Conservation (phyloP, 2,329 filamentous ascomycete species). For the Penicillium aurantiogriseum region DNA sequence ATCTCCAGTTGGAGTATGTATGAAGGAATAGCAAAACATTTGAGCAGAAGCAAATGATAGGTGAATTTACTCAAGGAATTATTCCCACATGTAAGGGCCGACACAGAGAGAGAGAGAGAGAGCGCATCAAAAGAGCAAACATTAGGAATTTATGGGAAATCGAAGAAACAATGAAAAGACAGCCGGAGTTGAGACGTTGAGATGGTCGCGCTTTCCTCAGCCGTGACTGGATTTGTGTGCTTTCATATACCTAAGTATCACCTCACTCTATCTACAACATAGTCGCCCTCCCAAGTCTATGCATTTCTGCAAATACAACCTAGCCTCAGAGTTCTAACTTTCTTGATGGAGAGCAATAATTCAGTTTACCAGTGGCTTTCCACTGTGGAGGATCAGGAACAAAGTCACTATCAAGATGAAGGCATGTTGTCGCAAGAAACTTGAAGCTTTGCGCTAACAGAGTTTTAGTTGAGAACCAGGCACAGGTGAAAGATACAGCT, state of each 20-base stretch:
- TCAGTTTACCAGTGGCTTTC: conserved; percentile 21
- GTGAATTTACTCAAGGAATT: neutral
- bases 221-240: neutral
- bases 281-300: neutral
- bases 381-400: conserved; percentile 1
- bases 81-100: neutral
- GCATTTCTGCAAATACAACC: neutral
- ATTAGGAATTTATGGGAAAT: neutral
- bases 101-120: neutral
- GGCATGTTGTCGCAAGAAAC: neutral
- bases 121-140: neutral
- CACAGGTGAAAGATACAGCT: no score
- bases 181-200: neutral
- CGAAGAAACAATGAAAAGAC: neutral
- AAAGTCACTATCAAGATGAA: neutral
- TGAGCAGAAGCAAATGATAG: neutral
- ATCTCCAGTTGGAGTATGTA: neutral
- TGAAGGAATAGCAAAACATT: neutral
- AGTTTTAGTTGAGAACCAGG: neutral
- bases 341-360: conserved; percentile 4
- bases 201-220: conserved; percentile 3
- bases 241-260: neutral
- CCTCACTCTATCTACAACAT: neutral
- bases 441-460: neutral
- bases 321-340: neutral